phyloP scores from a whole-genome alignment of 495 filamentous ascomycete genomes.

The Penicillium waksmanii region DNA sequence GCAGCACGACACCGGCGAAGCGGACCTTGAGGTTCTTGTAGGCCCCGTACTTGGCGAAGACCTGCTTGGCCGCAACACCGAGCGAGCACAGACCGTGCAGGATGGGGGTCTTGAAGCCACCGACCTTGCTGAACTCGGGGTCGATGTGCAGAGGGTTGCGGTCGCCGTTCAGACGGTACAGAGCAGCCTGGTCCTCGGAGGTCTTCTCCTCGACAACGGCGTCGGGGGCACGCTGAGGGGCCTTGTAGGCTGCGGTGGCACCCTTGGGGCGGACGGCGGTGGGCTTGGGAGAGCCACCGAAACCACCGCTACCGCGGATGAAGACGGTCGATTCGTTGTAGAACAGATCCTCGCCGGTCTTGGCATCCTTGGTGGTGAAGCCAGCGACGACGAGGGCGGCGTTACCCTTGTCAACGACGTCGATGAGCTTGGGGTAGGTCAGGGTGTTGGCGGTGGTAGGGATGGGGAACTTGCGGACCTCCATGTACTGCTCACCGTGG shows the following conservation, averaged over 20 bases:
- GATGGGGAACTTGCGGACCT: constrained; percentile 91
- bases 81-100: constrained; percentile 96
- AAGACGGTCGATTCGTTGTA: constrained; percentile 95
- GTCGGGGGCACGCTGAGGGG: constrained; percentile 78
- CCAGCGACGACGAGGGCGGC: constrained; percentile 84
- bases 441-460: constrained; percentile 82
- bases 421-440: constrained; percentile 84
- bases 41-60: constrained; percentile 79
- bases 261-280: constrained; percentile 68
- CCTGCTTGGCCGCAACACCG: constrained; percentile 86
- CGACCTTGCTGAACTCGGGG: constrained; percentile 90
- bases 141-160: constrained; percentile 95
- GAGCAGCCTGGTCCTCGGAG: constrained; percentile 87
- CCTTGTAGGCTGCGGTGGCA: constrained; percentile 75
- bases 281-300: constrained; percentile 83
- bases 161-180: constrained; percentile 95
- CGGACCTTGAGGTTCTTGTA: constrained; percentile 96
- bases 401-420: constrained; percentile 94
- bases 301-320: constrained; percentile 89
- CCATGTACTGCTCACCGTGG: constrained; percentile 98
- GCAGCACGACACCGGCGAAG: constrained; percentile 90
- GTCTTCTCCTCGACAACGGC: constrained; percentile 86
- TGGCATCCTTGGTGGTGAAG: constrained; percentile 76
- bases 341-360: constrained; percentile 85
- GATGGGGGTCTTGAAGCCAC: constrained; percentile 94